phyloP scores from a whole-genome alignment of 176 grass and related monocot species.

The Thinopyrum elongatum region DNA sequence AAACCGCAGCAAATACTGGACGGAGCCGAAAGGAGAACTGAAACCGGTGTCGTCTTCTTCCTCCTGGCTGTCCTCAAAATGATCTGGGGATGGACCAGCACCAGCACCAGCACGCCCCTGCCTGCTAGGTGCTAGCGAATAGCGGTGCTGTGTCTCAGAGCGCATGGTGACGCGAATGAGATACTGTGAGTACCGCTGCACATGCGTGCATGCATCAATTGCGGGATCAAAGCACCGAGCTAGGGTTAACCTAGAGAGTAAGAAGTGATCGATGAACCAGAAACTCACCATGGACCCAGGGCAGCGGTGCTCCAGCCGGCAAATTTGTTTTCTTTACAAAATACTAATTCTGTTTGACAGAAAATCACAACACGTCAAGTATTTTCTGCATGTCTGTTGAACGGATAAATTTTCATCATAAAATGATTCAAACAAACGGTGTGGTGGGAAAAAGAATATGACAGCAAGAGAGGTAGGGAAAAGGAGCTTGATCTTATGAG shows the following conservation, averaged over 20 bases:
- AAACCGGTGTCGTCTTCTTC: conserved; percentile 10
- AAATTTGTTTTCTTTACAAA: too few relatives aligned
- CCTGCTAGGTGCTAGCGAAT: neutral
- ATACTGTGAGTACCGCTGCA: neutral
- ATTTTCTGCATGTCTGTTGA: too few relatives aligned
- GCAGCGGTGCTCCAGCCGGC: too few relatives aligned
- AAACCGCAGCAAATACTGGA: neutral
- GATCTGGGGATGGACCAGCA: neutral
- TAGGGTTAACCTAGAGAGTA: neutral
- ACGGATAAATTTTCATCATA: too few relatives aligned
- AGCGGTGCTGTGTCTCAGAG: neutral
- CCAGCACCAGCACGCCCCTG: neutral
- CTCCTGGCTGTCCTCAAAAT: neutral
- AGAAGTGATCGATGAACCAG: neutral
- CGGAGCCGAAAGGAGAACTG: neutral
- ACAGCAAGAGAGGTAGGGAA: too few relatives aligned
- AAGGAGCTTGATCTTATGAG: too few relatives aligned
- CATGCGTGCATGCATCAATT: neutral
- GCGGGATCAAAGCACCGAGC: neutral
- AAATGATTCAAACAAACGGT: too few relatives aligned
- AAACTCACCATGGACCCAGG: too few relatives aligned
- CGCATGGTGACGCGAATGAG: neutral
- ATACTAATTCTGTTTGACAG: too few relatives aligned
- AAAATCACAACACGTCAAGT: too few relatives aligned
- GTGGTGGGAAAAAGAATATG: too few relatives aligned